These are phyloP conservation scores for sweet orange (Citrus sinensis) DNA, from an alignment of 345 rosid genomes.

Conservation along the genomic window DVS_A1.0 CM039168.1:19199501-19200000, in stretches of 20 bases:
- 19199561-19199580: background rate
- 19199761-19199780: background rate
- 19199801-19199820: background rate
- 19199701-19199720: background rate
- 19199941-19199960: background rate
- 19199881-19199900: background rate
- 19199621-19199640: background rate
- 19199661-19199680: background rate
- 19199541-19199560: background rate
- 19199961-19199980: background rate
- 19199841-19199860: background rate
- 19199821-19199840: background rate
- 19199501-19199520: background rate
- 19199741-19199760: background rate
- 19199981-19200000: background rate
- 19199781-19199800: background rate
- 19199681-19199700: background rate
- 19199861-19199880: background rate
- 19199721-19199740: background rate
- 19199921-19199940: too few relatives aligned
- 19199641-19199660: background rate
- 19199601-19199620: too few relatives aligned
- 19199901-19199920: background rate
- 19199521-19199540: background rate
- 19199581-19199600: background rate